Conservation (phyloP, 2,329 filamentous ascomycete genomes). For the Curvularia lunata region DNA sequence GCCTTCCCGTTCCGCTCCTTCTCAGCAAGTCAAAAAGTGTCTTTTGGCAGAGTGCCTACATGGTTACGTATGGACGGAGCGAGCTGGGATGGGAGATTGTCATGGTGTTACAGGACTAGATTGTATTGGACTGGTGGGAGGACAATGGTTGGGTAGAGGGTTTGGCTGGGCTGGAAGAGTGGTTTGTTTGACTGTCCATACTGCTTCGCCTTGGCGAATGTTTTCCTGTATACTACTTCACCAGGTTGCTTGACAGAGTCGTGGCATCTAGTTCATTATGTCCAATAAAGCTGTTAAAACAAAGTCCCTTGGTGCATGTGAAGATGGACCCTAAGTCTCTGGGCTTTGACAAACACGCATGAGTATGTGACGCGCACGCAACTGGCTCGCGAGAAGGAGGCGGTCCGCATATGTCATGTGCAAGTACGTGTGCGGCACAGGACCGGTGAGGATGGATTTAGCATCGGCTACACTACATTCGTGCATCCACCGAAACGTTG, state of each 20-base stretch:
- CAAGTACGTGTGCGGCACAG: conserved; percentile 13
- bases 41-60: conserved; percentile 11
- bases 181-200: conserved; percentile 15
- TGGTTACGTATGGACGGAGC: conserved; percentile 6
- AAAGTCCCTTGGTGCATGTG: not conserved
- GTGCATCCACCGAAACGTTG: conserved; percentile 1
- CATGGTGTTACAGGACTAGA: conserved; percentile 23
- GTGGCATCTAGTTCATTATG: conserved; percentile 39
- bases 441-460: conserved; percentile 15
- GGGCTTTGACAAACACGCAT: not conserved
- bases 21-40: conserved; percentile 16
- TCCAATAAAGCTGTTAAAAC: conserved; percentile 32
- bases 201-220: conserved; percentile 14
- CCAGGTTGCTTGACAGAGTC: conserved; percentile 31
- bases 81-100: conserved; percentile 16
- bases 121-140: conserved; percentile 10
- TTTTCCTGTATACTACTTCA: conserved; percentile 30
- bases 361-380: not conserved
- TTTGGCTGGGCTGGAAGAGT: conserved; percentile 5
- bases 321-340: not conserved
- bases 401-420: conserved; percentile 14
- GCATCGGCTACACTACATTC: conserved; percentile 14
- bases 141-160: conserved; percentile 17
- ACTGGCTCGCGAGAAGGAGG: not conserved
- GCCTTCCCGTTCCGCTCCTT: conserved; percentile 18